Conservation (phyloP, 257 asterid species). For the Paraleonurus japonicus region DNA sequence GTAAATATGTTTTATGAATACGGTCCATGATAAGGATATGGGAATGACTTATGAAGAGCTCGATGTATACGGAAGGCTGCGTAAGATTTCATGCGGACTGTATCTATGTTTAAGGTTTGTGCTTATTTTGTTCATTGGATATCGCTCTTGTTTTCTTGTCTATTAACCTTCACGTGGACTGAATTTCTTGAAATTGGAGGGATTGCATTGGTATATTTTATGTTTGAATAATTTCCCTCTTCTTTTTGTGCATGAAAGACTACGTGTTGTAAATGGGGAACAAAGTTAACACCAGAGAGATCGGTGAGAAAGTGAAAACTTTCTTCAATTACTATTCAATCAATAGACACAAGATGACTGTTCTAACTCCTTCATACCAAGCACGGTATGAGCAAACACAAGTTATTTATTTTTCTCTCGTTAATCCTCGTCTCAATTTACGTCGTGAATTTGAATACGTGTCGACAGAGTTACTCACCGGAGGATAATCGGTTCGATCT, state of each 20-base stretch:
- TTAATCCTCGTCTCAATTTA: not conserved
- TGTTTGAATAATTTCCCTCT: not conserved
- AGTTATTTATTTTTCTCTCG: not conserved
- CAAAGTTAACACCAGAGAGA: slow-evolving; percentile 68
- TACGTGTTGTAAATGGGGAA: slow-evolving; percentile 92
- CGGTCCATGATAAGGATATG: slow-evolving; percentile 98
- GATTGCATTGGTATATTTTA: not conserved
- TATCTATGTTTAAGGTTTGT: not conserved
- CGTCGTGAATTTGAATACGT: slow-evolving; percentile 8
- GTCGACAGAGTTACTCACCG: slow-evolving; percentile 64
- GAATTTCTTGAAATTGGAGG: too few relatives aligned
- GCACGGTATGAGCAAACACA: slow-evolving; percentile 48
- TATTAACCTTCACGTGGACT: too few relatives aligned
- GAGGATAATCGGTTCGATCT: slow-evolving; percentile 94
- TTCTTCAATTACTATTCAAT: slow-evolving; percentile 91
- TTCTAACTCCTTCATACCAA: slow-evolving; percentile 88
- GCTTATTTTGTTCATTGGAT: not conserved
- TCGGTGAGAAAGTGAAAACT: slow-evolving; percentile 81
- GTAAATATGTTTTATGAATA: slow-evolving; percentile 21
- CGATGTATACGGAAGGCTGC: not conserved
- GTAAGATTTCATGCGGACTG: slow-evolving; percentile 67
- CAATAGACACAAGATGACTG: slow-evolving; percentile 95
- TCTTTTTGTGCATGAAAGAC: slow-evolving; percentile 44
- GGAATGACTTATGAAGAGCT: slow-evolving; percentile 89
- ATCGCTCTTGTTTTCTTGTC: too few relatives aligned